phyloP scores from a whole-genome alignment of 106 monocot species.

The Iris macrosiphon region DNA sequence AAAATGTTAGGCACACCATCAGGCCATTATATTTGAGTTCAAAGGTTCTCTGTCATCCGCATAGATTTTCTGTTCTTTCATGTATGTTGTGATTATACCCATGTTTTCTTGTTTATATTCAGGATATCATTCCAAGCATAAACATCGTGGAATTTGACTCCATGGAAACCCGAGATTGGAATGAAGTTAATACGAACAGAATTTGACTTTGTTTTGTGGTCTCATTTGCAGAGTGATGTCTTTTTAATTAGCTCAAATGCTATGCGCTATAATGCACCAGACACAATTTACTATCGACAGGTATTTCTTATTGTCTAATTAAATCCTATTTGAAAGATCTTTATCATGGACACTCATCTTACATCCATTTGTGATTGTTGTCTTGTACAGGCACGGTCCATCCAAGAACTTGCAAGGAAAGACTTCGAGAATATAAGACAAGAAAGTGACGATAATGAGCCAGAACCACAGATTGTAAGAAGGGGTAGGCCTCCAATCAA shows the following conservation, averaged over 20 bases:
- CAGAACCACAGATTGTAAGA: constrained; percentile 44
- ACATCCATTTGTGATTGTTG: neutral
- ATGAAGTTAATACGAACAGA: too few relatives aligned
- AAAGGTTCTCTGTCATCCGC: too few relatives aligned
- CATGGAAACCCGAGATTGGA: too few relatives aligned
- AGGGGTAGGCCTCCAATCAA: constrained; percentile 80
- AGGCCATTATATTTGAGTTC: too few relatives aligned
- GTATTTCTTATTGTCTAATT: constrained; percentile 15
- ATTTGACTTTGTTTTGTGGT: constrained; percentile 3
- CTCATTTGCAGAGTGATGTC: constrained; percentile 61
- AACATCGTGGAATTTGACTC: too few relatives aligned
- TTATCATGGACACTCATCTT: neutral
- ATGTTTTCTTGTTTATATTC: too few relatives aligned
- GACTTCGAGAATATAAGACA: constrained; percentile 86
- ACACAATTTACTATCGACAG: constrained; percentile 85
- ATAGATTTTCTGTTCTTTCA: too few relatives aligned
- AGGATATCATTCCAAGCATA: too few relatives aligned
- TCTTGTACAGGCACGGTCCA: constrained; percentile 63
- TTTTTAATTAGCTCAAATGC: constrained; percentile 84
- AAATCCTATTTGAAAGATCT: neutral
- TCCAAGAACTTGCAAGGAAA: constrained; percentile 86
- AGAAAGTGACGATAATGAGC: constrained; percentile 50
- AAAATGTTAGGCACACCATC: too few relatives aligned
- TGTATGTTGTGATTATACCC: too few relatives aligned
- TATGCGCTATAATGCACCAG: constrained; percentile 79